Base-by-base conservation (phyloP, 2,329 filamentous ascomycete species). In the Ophiocordyceps robertsii region DNA sequence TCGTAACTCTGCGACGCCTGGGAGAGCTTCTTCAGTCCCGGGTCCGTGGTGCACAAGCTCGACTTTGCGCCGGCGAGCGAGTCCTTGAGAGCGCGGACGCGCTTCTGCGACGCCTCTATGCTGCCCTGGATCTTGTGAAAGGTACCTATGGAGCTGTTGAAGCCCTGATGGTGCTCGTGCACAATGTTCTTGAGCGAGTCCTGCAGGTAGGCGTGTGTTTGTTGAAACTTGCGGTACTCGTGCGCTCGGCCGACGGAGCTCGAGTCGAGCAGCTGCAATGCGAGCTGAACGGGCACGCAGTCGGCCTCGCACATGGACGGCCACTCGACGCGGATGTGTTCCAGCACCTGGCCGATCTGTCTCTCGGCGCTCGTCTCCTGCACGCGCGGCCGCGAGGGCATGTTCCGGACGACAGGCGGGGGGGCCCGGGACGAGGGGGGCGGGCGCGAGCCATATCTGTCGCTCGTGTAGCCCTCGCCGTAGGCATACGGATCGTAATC, bases 91-190 rank as follows among this genome's bases (percentile, higher is more conserved):
- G 72, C 69, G 45, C 90, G 79, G 42, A 98, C 86, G 46, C 87
- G 80, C 54, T 80, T 80, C 62, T 98, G 92, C 14, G 88, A 95
- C 40, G 77, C 72, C 54, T 90, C 84, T 50, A 98, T 92, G 63
- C 87, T 95, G 41, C 81, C 79, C 61, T 98, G 92, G 47, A 98
- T 98, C 63, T 94, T 95, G 69, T 98, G 93, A 58, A 96, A 98
- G 17, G 90, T 96, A 61, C 90, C 92, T 49, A 98, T 96, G 40
- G 90, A 95, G 62, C 87, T 95, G 65, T 96, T 98, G 73, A 98
- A 98, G 38, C 92, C 93, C 62, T 98, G 92, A 57, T 98, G 90
- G 58, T 98, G 90, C 65, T 98, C 90, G 61, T 98, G 95, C 24
- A 98, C 92, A 53, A 98, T 95, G 30, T 81, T 80, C 62, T 95